These are phyloP conservation scores for Podaxis pistillaris DNA, from an alignment of 768 basidiomycete species.

Conservation along the genomic window DNA sequence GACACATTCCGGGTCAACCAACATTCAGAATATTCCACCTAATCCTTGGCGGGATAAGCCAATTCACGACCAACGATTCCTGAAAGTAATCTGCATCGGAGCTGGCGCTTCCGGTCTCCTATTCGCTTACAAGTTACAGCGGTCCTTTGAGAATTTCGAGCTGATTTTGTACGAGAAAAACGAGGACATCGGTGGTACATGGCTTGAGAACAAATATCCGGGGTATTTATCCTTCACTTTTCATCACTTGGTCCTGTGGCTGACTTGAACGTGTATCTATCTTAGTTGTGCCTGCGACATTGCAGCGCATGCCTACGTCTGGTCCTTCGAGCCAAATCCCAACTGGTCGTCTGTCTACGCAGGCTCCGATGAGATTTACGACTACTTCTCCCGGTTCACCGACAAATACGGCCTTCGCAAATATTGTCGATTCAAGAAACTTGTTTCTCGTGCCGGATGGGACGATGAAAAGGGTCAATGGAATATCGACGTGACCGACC, in stretches of 20 bases:
- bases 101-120: constrained; percentile 34
- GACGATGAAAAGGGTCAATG: constrained; percentile 20
- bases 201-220: constrained; percentile 31
- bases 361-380: constrained; percentile 21
- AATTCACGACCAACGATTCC: constrained; percentile 27
- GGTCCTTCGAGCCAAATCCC: constrained; percentile 25
- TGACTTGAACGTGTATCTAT: neutral
- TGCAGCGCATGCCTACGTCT: constrained; percentile 25
- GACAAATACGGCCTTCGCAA: constrained; percentile 21
- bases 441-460: constrained; percentile 23
- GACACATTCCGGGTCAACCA: neutral
- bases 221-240: neutral
- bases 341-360: constrained; percentile 26
- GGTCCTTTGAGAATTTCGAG: constrained; percentile 32
- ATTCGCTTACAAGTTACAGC: constrained; percentile 32
- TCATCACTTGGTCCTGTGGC: neutral
- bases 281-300: constrained; percentile 22
- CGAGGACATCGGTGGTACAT: constrained; percentile 28
- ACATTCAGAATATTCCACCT: neutral
- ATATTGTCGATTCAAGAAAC: constrained; percentile 21
- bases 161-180: constrained; percentile 34
- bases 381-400: constrained; percentile 22
- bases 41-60: constrained; percentile 17
- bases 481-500: constrained; percentile 21
- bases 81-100: constrained; percentile 32